Base-by-base conservation (phyloP, 352 stramenopile genomes). In the Phytophthora sp. region DNA sequence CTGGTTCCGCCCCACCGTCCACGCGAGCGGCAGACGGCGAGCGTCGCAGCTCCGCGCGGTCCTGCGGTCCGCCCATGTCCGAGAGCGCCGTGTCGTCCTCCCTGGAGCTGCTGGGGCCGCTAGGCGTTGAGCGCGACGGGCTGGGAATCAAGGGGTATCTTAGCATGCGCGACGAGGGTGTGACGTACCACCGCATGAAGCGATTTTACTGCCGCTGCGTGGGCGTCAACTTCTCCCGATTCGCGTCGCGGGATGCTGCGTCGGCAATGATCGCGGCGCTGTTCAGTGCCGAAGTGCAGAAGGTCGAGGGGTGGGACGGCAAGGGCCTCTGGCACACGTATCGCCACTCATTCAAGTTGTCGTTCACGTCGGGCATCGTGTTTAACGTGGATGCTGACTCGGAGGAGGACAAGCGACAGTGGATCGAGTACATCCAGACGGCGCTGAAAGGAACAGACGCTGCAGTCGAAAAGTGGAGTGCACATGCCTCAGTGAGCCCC, bases 111-210 rank as follows among this genome's bases (percentile, higher is more conserved):
- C 36, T 78, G 36, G 71, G 66, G 0, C 62, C 62, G 7, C 49
- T 73, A 16, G 73, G 76, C 15, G 79, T 87, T 2, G 82, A 93
- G 36, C 57, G 77, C 1, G 82, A 93, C 53, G 84, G 82, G 7
- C 67, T 91, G n/a, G 82, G 86, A 9, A 63, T 93, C 39, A 91
- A 91, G 46, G 86, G 86, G 0, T 91, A 82, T 64, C 59, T 94
- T 5, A 87, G 75, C 57, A 93, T 94, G 86, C 86, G 86, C 29
- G 84, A 94, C 56, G 82, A 94, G 56, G 84, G 86, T 51, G 79
- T 92, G 41, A 92, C 84, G 31, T 92, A 93, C 64, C 86, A 93
- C 65, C 86, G 86, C 64, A 94, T 94, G 86, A 93, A 91, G 65
- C 84, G 84, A 24, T 94, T 86, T 69, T 94, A 88, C 69, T 92